Base-by-base conservation (phyloP, 805 yeast species). In the Deakozyma indianensis region DNA sequence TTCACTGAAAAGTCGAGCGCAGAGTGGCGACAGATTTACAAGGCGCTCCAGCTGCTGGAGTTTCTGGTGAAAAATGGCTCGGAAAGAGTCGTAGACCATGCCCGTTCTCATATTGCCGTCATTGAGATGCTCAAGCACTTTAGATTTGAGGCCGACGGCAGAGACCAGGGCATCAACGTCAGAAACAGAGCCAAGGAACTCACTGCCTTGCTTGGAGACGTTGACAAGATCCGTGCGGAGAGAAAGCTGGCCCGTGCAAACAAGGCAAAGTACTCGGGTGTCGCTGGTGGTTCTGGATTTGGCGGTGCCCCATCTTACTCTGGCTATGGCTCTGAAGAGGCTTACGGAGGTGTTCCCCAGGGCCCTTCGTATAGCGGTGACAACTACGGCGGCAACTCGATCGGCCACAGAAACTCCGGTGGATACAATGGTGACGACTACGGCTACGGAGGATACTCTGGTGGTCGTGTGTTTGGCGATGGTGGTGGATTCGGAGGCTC, bases 21-120 rank as follows among this genome's bases (percentile, higher is more conserved):
- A 60, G 97, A 92, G 65, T 92, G 98, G 98, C 78, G 98, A 60
- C 98, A 92, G 63, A 90, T 92, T 52, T 92, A 92, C 68, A 92
- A 92, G 66, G 79, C 96, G 2, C 70, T 92, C 56, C 96, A 88
- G 61, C 72, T 92, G 62, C 73, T 90, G 62, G 98, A 92, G 57
- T 92, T 85, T 61, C 70, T 92, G 54, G 74, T 92, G 51, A 85
- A 85, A 62, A 84, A 90, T 58, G 98, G 98, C 1, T 77, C 92
- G 23, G 98, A 92, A 64, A 73, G 96, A 49, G 86, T 92, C 53
- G 92, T 92, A 48, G 98, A 92, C 64, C 96, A 90, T 53, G 86
- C 94, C 4, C 74, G 96, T 48, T 76, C 90, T 16, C 90, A 87
- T 61, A 60, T 83, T 48, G 77, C 82, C 22, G 71, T 87, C 46